Percentiles rank a stretch among this genome's conserved stretches.
phyloP scores from a whole-genome alignment of 495 filamentous ascomycete genomes.

The Penicillium flavigenum region DNA sequence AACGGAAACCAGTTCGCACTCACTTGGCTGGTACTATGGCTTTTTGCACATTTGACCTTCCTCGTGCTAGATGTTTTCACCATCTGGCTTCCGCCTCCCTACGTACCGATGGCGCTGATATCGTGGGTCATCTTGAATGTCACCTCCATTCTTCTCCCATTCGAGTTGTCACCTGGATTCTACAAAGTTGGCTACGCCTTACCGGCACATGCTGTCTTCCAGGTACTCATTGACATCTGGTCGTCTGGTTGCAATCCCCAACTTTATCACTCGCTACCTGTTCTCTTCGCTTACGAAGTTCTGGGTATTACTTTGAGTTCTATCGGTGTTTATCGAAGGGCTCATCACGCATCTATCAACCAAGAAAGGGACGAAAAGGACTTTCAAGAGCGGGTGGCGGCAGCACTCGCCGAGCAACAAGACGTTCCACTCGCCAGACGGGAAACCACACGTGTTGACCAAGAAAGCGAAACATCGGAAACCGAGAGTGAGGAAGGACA shows the following conservation, averaged over 20 bases:
- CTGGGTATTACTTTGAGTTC: constrained; percentile 26
- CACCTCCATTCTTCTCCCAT: constrained; percentile 46
- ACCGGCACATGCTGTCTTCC: constrained; percentile 48
- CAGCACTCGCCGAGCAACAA: constrained; percentile 22
- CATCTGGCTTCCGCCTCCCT: constrained; percentile 42
- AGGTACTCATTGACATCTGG: constrained; percentile 50
- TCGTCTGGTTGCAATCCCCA: constrained; percentile 48
- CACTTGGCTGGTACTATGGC: constrained; percentile 51
- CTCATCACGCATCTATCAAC: constrained; percentile 37
- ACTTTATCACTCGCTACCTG: constrained; percentile 41
- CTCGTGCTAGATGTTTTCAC: constrained; percentile 48
- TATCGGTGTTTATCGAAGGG: constrained; percentile 43
- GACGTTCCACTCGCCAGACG: background rate
- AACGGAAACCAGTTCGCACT: constrained; percentile 47
- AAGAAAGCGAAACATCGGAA: constrained; percentile 2
- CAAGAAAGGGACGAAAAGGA: constrained; percentile 31
- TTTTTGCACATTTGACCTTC: constrained; percentile 53
- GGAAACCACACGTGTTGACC: background rate
- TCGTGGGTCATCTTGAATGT: constrained; percentile 51
- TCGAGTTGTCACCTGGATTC: constrained; percentile 47
- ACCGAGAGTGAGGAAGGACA: background rate
- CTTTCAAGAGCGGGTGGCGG: constrained; percentile 27
- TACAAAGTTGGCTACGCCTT: constrained; percentile 49
- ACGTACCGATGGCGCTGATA: constrained; percentile 48
- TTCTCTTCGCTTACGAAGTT: constrained; percentile 45